A percentile compares a stretch with the other conserved stretches of the same genome.
phyloP scores from a whole-genome alignment of 257 asterid genomes.

The Nicotiana tabacum region DNA sequence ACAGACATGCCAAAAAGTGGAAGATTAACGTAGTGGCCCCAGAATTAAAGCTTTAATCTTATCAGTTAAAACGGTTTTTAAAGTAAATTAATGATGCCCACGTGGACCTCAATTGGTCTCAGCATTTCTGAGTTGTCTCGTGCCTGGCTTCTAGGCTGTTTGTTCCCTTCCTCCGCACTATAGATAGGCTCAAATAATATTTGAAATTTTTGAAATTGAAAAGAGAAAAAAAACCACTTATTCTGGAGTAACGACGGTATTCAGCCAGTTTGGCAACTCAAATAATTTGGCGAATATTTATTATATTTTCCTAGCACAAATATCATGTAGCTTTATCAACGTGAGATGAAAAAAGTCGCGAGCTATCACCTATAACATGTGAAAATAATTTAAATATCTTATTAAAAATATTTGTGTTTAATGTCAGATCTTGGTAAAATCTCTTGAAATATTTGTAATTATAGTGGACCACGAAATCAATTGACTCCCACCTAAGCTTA shows the following conservation, averaged over 20 bases:
- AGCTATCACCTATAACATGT: no score
- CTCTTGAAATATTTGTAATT: no score
- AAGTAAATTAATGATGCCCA: conserved; percentile 29
- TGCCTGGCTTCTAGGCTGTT: conserved; percentile 14
- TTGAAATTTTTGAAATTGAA: conserved; percentile 4
- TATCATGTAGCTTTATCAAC: no score
- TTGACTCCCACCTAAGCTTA: no score
- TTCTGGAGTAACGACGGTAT: neutral
- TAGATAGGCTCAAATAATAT: conserved; percentile 6
- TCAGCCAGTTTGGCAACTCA: no score
- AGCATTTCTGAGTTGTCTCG: conserved; percentile 24
- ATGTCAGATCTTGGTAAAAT: no score
- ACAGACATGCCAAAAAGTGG: conserved; percentile 32
- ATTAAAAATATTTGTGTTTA: no score
- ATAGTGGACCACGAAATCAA: no score
- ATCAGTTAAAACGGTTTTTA: conserved; percentile 12
- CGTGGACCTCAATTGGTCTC: conserved; percentile 29
- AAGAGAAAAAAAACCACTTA: neutral
- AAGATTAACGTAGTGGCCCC: neutral
- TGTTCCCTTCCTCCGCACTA: neutral
- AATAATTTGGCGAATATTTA: no score
- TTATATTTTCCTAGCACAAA: no score
- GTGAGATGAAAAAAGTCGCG: no score
- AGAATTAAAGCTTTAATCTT: neutral
- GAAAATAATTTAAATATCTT: no score